These are phyloP conservation scores for Sapria himalayana DNA, from an alignment of 345 rosid genomes.

Conservation along the genomic window DNA sequence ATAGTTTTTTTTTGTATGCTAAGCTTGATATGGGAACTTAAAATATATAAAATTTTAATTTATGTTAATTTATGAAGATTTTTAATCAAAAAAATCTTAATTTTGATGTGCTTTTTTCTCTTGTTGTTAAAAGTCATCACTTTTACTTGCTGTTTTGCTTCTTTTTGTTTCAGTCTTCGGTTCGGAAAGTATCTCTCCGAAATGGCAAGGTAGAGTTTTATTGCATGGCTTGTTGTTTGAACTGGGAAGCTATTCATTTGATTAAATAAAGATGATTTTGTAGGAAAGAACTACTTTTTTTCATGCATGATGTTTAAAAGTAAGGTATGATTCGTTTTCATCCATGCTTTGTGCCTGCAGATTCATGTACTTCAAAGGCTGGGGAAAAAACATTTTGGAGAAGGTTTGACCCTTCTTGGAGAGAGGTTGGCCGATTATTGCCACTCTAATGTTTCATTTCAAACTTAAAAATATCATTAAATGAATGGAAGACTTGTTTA, in stretches of 20 bases:
- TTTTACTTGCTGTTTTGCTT: constrained; percentile 1
- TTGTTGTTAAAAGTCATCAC: not conserved
- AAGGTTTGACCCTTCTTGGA: constrained; percentile 75
- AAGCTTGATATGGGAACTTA: too few relatives aligned
- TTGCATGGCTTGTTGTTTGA: not conserved
- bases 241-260: not conserved
- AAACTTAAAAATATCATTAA: too few relatives aligned
- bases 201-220: constrained; percentile 50
- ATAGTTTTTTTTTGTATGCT: too few relatives aligned
- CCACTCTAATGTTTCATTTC: too few relatives aligned
- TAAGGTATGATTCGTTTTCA: too few relatives aligned
- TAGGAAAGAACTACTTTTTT: too few relatives aligned
- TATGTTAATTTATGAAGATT: too few relatives aligned
- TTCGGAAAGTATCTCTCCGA: constrained; percentile 48
- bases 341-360: constrained; percentile 18
- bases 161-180: constrained; percentile 44
- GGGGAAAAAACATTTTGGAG: constrained; percentile 49
- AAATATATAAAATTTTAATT: too few relatives aligned
- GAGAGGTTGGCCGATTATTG: constrained; percentile 31
- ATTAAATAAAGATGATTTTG: too few relatives aligned
- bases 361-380: constrained; percentile 36
- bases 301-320: too few relatives aligned
- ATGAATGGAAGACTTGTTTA: too few relatives aligned
- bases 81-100: too few relatives aligned
- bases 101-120: not conserved